Evolutionary conservation across 352 stramenopile species (phyloP), one percentile per base, ranked within the genome.

Genomic region (Peronosclerospora sorghi): DNA sequence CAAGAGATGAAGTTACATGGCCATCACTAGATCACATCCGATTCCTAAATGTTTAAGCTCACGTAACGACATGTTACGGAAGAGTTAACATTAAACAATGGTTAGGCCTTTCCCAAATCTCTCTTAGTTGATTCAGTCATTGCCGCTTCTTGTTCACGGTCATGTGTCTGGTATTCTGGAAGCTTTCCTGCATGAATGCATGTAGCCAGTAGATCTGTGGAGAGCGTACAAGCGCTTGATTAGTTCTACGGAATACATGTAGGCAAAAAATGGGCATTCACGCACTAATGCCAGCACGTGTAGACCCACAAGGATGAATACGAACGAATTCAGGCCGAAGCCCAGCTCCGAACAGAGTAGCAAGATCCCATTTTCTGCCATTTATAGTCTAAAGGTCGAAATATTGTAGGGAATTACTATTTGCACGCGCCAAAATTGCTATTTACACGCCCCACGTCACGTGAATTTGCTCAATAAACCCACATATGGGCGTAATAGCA

Each of bases 221-320:
- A 37, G n/a, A 32, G 1, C 28, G n/a, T 26, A 17, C 10, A 46
- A 41, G 12, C 14, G 4, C 30, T 35, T 8, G 23, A 18, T 48
- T 38, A 58, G 45, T 28, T n/a, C 1, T 28, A 35, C 9, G 8
- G 18, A 34, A 28, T 0, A 13, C 17, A 35, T 4, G 21, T 17
- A 18, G 17, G 39, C 0, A 38, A 4, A n/a, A n/a, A n/a, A 17
- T 36, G 21, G 8, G 2, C 8, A 4, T 19, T 4, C 14, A 59
- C 47, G 18, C 51, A 87, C 78, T 48, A 90, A 48, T 23, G 76
- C 74, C 30, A 86, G 59, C 35, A 90, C 48, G 56, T 90, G 78
- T 29, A 86, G 51, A 26, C 55, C 71, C 40, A 87, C 68, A 35
- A 90, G 75, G 37, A 62, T 64, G 12, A 40, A 61, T 35, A 90